Conservation (phyloP, 176 grass and related monocot genomes). For the Puya raimondii region DNA sequence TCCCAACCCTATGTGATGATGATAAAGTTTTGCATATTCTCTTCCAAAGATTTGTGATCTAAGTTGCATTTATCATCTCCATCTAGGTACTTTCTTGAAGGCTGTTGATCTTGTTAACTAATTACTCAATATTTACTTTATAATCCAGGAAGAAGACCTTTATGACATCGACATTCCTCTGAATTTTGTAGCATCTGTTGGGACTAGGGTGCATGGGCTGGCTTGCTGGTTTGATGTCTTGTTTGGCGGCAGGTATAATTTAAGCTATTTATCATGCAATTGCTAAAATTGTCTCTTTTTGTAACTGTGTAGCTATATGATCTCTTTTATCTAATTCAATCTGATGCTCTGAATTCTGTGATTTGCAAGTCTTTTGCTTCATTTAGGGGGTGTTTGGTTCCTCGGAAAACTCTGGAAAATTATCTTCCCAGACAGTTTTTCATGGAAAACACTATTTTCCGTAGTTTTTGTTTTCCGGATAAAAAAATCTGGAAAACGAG, state of each 20-base stretch:
- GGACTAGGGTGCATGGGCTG: conserved; percentile 94
- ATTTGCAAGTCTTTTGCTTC: not conserved
- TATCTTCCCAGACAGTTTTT: too few species aligned
- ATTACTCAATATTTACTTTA: conserved; percentile 15
- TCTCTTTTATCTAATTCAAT: not conserved
- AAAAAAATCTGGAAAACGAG: too few species aligned
- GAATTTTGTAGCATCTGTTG: conserved; percentile 68
- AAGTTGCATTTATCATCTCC: not conserved
- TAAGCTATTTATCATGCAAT: not conserved
- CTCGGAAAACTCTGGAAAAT: too few species aligned
- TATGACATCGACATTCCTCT: conserved; percentile 94
- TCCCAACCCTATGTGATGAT: not conserved
- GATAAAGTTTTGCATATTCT: not conserved
- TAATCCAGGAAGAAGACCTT: conserved; percentile 88
- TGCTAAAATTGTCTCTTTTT: not conserved
- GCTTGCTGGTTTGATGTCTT: conserved; percentile 99
- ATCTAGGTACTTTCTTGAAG: not conserved
- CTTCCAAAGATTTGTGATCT: not conserved
- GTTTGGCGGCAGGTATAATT: conserved; percentile 70
- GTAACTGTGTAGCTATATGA: not conserved
- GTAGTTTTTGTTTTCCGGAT: too few species aligned
- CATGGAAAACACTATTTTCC: too few species aligned
- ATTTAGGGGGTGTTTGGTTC: too few species aligned
- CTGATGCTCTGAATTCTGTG: not conserved
- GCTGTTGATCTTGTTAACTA: not conserved